phyloP scores from a whole-genome alignment of 2,329 filamentous ascomycete species.

The Trichoderma harzianum region DNA sequence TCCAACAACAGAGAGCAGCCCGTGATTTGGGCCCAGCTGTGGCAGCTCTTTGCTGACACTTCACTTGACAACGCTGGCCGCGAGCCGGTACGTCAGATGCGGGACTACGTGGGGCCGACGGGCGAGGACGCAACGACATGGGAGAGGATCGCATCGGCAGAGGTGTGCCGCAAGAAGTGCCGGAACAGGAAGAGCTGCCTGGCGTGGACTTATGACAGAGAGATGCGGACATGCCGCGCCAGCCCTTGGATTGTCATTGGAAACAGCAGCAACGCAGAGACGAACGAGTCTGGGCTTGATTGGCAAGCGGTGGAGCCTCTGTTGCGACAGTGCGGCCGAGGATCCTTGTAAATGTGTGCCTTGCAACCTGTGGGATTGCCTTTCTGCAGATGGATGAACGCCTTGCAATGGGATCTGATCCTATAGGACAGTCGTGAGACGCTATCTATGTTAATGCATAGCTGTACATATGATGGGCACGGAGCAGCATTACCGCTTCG shows the following conservation, averaged over 20 bases:
- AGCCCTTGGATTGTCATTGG: constrained; percentile 52
- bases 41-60: constrained; percentile 45
- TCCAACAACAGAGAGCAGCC: constrained; percentile 35
- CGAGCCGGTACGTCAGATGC: constrained; percentile 36
- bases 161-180: constrained; percentile 45
- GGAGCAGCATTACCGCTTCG: neutral
- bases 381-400: neutral
- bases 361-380: neutral
- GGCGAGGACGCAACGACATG: constrained; percentile 42
- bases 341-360: neutral
- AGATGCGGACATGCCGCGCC: constrained; percentile 39
- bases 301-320: constrained; percentile 29
- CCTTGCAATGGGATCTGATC: neutral
- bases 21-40: constrained; percentile 50
- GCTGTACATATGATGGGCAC: neutral
- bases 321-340: constrained; percentile 24
- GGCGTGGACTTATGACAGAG: constrained; percentile 50
- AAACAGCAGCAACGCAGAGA: constrained; percentile 24
- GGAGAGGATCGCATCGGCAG: constrained; percentile 36
- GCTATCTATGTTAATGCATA: neutral
- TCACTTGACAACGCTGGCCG: constrained; percentile 37
- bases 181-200: constrained; percentile 40
- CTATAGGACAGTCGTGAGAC: constrained; percentile 1
- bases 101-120: constrained; percentile 50
- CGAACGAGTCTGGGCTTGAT: constrained; percentile 33